Evolutionary conservation across 225 moss, liverwort and hornwort genomes (phyloP), one percentile per base, ranked within the genome.

Genomic region (Bryoerythrophyllum caledonicum): DNA sequence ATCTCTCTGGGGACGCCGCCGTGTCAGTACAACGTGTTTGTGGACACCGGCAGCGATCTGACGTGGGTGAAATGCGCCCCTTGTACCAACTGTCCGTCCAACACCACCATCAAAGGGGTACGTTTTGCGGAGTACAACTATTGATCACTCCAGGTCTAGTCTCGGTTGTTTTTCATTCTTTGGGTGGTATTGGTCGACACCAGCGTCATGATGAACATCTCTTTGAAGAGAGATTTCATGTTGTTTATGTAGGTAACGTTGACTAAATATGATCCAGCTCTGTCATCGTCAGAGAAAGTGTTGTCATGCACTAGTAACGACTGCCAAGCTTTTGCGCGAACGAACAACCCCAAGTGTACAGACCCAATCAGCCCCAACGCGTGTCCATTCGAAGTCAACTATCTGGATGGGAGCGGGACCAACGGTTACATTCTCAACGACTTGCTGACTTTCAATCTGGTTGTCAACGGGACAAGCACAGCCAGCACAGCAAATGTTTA

Each of bases 31-130:
- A 86, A 19, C 68, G 93, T 96, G 72, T 76, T 88, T 48, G 87
- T 96, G 63, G 96, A 96, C 65, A 91, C 96, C 63, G 96, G 94
- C 74, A 96, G 96, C 76, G 76, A 88, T 75, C 53, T 92, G 20
- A 37, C 87, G 48, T 94, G 92, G 94, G 66, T 96, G 21, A 68
- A 91, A 67, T 96, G 96, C 66, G 52, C 62, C 9, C 89, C 96
- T 65, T 96, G 94, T 52, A 1, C 12, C 12, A 54, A 56, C 41
- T 96, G 96, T 73, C 91, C 92, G 19, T 1, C 43, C 9, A 40
- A 2, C 23, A 46, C 65, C n/a, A 67, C 53, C 32, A 74, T 96
- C 72, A 16, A 37, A 23, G 54, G 48, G 53, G 93, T 83, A 64
- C 21, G 60, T 77, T 48, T 4, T 15, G 15, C 14, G 44, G n/a